phyloP scores from a whole-genome alignment of 768 basidiomycete species.

The Auricularia sp. region DNA sequence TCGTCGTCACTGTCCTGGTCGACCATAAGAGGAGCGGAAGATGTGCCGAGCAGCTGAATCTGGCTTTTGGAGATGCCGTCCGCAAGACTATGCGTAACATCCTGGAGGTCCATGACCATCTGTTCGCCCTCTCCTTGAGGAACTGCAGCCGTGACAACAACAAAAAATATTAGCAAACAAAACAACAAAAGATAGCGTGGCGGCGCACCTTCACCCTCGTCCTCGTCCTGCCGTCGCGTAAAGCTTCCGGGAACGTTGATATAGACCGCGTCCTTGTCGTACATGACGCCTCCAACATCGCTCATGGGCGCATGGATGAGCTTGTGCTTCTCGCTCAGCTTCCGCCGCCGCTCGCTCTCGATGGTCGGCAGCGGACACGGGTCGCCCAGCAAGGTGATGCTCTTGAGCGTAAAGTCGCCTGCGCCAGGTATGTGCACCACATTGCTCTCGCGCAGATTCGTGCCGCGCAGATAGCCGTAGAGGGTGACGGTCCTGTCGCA shows the following conservation, averaged over 20 bases:
- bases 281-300: constrained; percentile 91
- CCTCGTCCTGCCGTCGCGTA: constrained; percentile 59
- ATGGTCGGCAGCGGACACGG: constrained; percentile 91
- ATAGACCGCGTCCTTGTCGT: constrained; percentile 98
- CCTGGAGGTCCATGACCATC: constrained; percentile 97
- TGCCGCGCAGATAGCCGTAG: constrained; percentile 91
- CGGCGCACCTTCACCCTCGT: constrained; percentile 24
- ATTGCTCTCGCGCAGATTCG: constrained; percentile 63
- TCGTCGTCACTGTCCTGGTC: constrained; percentile 30
- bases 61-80: constrained; percentile 72
- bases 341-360: constrained; percentile 83
- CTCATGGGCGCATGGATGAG: constrained; percentile 97
- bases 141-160: constrained; percentile 30
- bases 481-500: constrained; percentile 89
- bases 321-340: constrained; percentile 92
- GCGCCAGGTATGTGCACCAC: constrained; percentile 92
- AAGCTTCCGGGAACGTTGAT: constrained; percentile 96
- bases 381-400: constrained; percentile 71
- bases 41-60: constrained; percentile 76
- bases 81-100: constrained; percentile 69
- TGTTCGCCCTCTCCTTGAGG: constrained; percentile 88
- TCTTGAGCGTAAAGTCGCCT: constrained; percentile 74
- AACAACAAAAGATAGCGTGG: background rate
- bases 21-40: constrained; percentile 53
- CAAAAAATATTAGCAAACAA: constrained; percentile 1